Base-by-base conservation (phyloP, 352 stramenopile genomes). In the Globisporangium orthogonon region DNA sequence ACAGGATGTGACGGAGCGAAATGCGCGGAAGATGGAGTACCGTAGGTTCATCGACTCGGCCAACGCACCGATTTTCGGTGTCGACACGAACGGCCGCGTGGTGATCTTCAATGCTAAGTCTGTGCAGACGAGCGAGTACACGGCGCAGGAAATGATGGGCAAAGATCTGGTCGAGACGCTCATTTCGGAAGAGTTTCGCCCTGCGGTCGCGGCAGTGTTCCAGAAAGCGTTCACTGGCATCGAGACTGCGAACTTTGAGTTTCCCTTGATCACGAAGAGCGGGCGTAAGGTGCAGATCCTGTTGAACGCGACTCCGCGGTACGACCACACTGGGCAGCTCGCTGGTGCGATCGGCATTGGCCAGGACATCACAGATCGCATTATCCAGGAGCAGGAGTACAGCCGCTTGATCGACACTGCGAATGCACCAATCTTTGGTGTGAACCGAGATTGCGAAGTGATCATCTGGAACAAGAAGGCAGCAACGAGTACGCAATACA, bases 401-500 rank as follows among this genome's bases (percentile, higher is more conserved):
- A 86, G 67, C 37, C 74, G 82, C 0, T 63, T 95, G 10, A 87
- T 95, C 41, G 83, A 95, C 47, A 89, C 83, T 0, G 83, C 83
- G 4, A 95, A 93, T 37, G 85, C 79, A 5, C 85, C 86, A 0
- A 94, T 95, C 52, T 89, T 93, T 23, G 86, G 79, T 7, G 66
- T 95, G 13, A 81, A 98, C 72, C 78, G 73, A 33, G 59, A 89
- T 37, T 89, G 88, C 49, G 65, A 69, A 18, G 86, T 96, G 37
- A 91, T 87, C 14, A 87, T 95, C 62, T 98, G 94, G 94, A 98
- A 98, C 64, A 89, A 97, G 52, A 96, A 96, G 63, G 90, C 86
- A 0, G 79, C 80, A 0, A 83, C 76, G 1, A 87, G 92, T 50
- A 97, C 89, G 4, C 88, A 95, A 56, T 98, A 96, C 63, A 73